Evolutionary conservation across 768 basidiomycete genomes (phyloP), one percentile per base, ranked within the genome.

Genomic region (Termitomyces sp.): DNA sequence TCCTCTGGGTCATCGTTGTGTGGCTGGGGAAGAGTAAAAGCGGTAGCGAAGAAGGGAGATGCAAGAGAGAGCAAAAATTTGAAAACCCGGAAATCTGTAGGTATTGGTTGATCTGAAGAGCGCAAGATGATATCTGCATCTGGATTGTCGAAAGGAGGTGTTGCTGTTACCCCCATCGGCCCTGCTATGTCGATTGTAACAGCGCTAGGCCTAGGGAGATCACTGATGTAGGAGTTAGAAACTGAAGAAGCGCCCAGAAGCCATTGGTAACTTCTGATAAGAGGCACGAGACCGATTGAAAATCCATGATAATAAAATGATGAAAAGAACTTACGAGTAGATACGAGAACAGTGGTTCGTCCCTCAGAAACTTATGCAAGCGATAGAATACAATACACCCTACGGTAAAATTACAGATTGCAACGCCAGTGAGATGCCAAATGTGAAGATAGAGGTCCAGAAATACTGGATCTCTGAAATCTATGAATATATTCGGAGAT

Each of bases 21-120:
- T 1, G 82, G 74, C 59, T 73, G 73, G 23, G 83, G 83, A 25
- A 85, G 64, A 7, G 75, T 72, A 58, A 86, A 79, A 71, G 83
- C 79, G 57, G 75, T 72, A 45, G 71, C 70, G 58, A 86, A 86
- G 64, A 86, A 77, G 5, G 79, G 73, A 10, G 86, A 87, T 0
- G 82, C 78, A 15, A 83, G 62, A 16, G 79, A 74, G 11, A 87
- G 70, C 52, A 86, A 68, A 38, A 76, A 59, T 59, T 80, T 81
- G 73, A 80, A 80, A 52, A 81, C 76, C 55, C 74, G 74, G 66
- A 84, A 85, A 66, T 76, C 71, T 50, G 73, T 67, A 16, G 73
- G 73, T 44, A 65, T 60, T 11, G 43, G 52, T 56, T 66, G 60
- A 61, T 85, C 84, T 46, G 77, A 80, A 9, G 82, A 78, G 49